phyloP scores from a whole-genome alignment of 2,329 filamentous ascomycete species.

The Paramyrothecium roridum region DNA sequence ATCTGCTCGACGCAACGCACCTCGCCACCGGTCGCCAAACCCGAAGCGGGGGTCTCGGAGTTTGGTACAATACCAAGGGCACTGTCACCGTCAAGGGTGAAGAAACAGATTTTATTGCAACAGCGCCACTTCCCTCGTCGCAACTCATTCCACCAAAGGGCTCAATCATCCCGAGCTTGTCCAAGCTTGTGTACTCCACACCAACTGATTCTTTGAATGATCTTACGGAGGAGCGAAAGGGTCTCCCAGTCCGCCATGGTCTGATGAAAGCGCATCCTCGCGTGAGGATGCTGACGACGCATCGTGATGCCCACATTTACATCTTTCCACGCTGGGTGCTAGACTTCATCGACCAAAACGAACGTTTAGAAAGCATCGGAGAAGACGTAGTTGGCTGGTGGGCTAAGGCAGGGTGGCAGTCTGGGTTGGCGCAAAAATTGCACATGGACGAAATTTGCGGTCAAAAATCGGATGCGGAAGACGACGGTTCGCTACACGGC shows the following conservation, averaged over 20 bases:
- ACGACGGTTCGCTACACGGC: conserved; percentile 27
- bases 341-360: conserved; percentile 76
- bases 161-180: conserved; percentile 65
- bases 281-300: conserved; percentile 76
- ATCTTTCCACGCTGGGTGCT: conserved; percentile 90
- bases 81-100: conserved; percentile 80
- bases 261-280: conserved; percentile 72
- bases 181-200: conserved; percentile 80
- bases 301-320: conserved; percentile 92
- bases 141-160: conserved; percentile 43
- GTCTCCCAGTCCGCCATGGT: conserved; percentile 70
- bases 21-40: conserved; percentile 34
- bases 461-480: conserved; percentile 34
- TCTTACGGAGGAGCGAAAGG: conserved; percentile 70
- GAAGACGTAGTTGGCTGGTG: conserved; percentile 94
- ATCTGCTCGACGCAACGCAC: conserved; percentile 48
- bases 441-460: conserved; percentile 61
- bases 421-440: conserved; percentile 74
- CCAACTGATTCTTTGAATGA: conserved; percentile 89
- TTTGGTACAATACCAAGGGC: conserved; percentile 85
- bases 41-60: conserved; percentile 72
- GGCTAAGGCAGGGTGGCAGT: conserved; percentile 92
- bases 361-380: conserved; percentile 79
- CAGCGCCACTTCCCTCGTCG: conserved; percentile 61
- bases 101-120: conserved; percentile 89